Conservation (phyloP, 169 alveolate species). For the Perkinsus marinus region DNA sequence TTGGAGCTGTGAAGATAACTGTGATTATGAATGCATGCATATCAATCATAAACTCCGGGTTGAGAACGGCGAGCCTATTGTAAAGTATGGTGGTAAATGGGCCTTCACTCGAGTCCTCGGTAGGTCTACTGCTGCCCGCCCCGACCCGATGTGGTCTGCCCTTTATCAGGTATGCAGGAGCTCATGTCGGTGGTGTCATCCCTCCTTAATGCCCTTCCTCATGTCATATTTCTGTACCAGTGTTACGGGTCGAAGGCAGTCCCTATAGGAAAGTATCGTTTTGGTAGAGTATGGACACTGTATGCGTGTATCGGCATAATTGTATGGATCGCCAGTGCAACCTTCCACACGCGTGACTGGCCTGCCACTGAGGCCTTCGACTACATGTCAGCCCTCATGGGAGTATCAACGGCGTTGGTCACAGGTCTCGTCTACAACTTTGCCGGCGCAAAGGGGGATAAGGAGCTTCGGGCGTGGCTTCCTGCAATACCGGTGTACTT, state of each 20-base stretch:
- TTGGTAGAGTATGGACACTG: background rate
- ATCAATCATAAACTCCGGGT: background rate
- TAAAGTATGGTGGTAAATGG: background rate
- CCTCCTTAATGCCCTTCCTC: background rate
- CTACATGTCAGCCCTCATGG: background rate
- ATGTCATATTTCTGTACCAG: background rate
- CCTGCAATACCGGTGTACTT: background rate
- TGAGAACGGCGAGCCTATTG: background rate
- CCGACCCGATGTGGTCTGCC: too few species aligned
- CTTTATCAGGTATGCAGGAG: background rate
- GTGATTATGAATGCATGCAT: background rate
- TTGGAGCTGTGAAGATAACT: background rate
- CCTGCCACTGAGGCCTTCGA: background rate
- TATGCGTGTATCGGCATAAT: background rate
- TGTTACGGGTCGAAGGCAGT: background rate
- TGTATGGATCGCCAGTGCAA: background rate
- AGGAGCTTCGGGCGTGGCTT: background rate
- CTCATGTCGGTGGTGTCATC: background rate
- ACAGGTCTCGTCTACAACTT: background rate
- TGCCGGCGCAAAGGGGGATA: background rate
- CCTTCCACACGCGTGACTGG: background rate
- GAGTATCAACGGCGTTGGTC: background rate
- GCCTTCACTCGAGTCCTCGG: background rate
- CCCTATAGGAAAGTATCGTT: background rate
- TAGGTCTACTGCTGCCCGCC: background rate